Base-by-base conservation (phyloP, 768 basidiomycete species). In the Gelatoporia subvermispora region DNA sequence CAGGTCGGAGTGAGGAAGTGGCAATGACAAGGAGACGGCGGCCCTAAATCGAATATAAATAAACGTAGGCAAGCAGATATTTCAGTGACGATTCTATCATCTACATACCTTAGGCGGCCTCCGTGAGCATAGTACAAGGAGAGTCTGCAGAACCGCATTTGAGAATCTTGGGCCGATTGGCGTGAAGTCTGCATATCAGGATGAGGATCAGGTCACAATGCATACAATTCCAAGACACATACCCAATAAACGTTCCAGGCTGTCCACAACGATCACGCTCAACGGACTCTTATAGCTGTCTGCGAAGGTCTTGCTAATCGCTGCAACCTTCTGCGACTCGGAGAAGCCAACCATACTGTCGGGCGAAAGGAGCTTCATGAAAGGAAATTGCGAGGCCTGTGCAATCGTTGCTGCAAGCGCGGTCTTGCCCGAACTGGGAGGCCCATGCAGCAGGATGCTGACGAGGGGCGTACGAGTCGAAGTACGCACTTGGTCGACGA, bases 201-300 rank as follows among this genome's bases (percentile, higher is more conserved):
- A 31, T 23, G 7, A 31, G 28, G 7, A 24, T 13, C 11, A 23
- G 9, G 9, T 11, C n/a, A 22, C 24, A 41, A 13, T 8, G 18
- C 17, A 17, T 8, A 18, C 11, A n/a, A 1, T 28, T 34, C 21
- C 4, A 3, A 39, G 1, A 13, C 16, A 63, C 84, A 51, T 39
- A 93, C 93, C 94, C 43, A 99, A 74, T 48, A 99, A 70, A 31
- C 95, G 80, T 67, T 99, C 96, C 50, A 99, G 76, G 56, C 84
- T 93, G 62, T 99, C 96, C 11, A 99, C 85, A 8, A 99, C 92
- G 45, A 99, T 83, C 2, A 98, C 91, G 60, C 95, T 97, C 51
- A 94, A 65, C 7, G 95, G 94, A 74, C 91, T 93, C 78, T 98
- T 99, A 68, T 97, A 94, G 54, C 89, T 93, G 69, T 99, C 96